These are phyloP conservation scores for Diaporthe nobilis DNA, from an alignment of 2,329 filamentous ascomycete genomes.

Conservation along the genomic window DNA sequence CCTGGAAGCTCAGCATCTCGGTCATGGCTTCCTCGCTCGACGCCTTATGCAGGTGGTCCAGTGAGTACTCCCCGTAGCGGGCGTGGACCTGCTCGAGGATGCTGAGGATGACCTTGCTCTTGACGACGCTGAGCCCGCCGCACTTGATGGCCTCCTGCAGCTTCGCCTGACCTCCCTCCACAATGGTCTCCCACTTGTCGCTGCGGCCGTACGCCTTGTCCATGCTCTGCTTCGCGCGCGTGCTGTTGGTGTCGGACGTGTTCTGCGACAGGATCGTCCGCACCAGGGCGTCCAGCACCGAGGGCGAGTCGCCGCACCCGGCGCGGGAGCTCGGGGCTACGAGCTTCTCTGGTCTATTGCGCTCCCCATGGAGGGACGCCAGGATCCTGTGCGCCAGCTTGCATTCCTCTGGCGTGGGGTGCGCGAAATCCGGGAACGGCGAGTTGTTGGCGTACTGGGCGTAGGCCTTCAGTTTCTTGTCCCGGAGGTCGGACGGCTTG, in stretches of 20 bases:
- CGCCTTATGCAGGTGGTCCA: slow-evolving; percentile 63
- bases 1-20: slow-evolving; percentile 64
- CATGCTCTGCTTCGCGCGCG: slow-evolving; percentile 69
- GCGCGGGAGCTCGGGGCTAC: slow-evolving; percentile 75
- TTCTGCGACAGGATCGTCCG: slow-evolving; percentile 68
- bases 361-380: slow-evolving; percentile 74
- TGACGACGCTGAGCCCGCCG: slow-evolving; percentile 80
- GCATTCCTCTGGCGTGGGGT: slow-evolving; percentile 78
- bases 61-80: slow-evolving; percentile 58
- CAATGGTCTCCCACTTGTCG: slow-evolving; percentile 60
- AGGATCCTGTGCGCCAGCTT: slow-evolving; percentile 77
- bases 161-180: slow-evolving; percentile 54
- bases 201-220: slow-evolving; percentile 59
- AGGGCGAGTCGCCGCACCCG: slow-evolving; percentile 69
- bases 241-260: slow-evolving; percentile 68
- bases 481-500: slow-evolving; percentile 49
- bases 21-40: slow-evolving; percentile 63
- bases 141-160: slow-evolving; percentile 74
- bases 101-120: slow-evolving; percentile 79
- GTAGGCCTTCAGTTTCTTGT: slow-evolving; percentile 61
- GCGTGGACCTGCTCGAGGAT: slow-evolving; percentile 75
- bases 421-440: slow-evolving; percentile 77
- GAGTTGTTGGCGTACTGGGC: slow-evolving; percentile 58
- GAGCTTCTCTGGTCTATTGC: slow-evolving; percentile 71
- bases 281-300: slow-evolving; percentile 66